phyloP scores from a whole-genome alignment of 2,329 filamentous ascomycete species.

The Talaromyces atroroseus region DNA sequence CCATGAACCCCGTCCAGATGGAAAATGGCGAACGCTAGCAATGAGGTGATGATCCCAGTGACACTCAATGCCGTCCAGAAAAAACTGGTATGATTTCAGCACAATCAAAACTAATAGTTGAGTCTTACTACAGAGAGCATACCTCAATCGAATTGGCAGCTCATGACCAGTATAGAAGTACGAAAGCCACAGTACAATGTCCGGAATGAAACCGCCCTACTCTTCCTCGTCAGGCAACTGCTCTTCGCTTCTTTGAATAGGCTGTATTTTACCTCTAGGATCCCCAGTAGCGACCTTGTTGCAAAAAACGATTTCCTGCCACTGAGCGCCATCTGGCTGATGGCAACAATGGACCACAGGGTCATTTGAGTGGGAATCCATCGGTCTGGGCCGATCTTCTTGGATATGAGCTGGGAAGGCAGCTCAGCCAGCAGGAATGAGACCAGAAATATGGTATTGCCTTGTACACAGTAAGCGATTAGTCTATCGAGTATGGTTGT shows the following conservation, averaged over 20 bases:
- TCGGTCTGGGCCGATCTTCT: constrained; percentile 52
- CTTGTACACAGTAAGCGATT: constrained; percentile 37
- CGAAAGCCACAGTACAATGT: constrained; percentile 1
- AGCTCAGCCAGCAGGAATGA: constrained; percentile 52
- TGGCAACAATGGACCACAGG: constrained; percentile 29
- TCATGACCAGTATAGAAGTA: constrained; percentile 2
- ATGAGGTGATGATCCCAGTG: neutral
- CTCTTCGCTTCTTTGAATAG: too few species aligned
- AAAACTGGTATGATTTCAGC: neutral
- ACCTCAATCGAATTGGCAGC: constrained; percentile 1
- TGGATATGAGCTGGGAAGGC: constrained; percentile 57
- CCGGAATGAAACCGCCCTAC: neutral
- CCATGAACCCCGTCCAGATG: constrained; percentile 5
- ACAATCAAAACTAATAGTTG: too few species aligned
- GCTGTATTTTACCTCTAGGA: constrained; percentile 30
- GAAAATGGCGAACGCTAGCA: constrained; percentile 8
- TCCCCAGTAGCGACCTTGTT: constrained; percentile 39
- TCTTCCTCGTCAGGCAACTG: neutral
- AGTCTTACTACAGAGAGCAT: too few species aligned
- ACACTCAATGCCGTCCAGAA: constrained; percentile 5
- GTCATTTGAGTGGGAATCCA: constrained; percentile 36
- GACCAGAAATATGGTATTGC: constrained; percentile 51
- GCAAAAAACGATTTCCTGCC: constrained; percentile 38
- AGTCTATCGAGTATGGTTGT: neutral
- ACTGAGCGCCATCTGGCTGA: constrained; percentile 41